These are phyloP conservation scores for Phytopythium montanum DNA, from an alignment of 352 stramenopile species.

Conservation along the genomic window DNA sequence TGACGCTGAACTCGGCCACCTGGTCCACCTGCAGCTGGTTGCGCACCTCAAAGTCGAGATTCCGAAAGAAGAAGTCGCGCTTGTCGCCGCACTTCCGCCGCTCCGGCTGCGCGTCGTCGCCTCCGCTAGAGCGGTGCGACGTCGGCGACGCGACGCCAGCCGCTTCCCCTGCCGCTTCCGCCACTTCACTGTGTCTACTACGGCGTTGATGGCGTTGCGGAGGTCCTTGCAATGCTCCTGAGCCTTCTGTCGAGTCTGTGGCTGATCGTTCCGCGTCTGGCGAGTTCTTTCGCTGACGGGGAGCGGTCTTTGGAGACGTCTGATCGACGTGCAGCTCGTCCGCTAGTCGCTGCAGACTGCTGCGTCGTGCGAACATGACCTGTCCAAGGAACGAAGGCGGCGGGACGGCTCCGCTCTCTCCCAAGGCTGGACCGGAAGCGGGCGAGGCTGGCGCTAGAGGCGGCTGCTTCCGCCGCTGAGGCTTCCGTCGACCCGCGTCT, in stretches of 20 bases:
- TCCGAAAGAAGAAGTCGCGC: conserved; percentile 82
- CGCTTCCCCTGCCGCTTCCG: background rate
- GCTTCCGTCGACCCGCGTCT: conserved; percentile 14
- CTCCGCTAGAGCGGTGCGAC: conserved; percentile 1
- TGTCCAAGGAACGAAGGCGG: conserved; percentile 31
- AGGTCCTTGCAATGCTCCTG: background rate
- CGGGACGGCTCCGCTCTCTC: conserved; percentile 12
- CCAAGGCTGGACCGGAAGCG: background rate
- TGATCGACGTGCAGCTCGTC: conserved; percentile 40
- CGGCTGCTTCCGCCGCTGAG: conserved; percentile 21
- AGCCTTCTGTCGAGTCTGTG: background rate
- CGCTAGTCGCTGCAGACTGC: conserved; percentile 57
- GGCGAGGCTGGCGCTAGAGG: background rate
- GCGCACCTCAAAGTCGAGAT: conserved; percentile 62
- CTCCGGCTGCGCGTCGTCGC: background rate
- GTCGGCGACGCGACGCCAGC: conserved; percentile 19
- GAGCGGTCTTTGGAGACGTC: background rate
- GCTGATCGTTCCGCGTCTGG: background rate
- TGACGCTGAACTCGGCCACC: conserved; percentile 75
- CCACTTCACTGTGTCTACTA: background rate
- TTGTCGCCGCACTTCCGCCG: conserved; percentile 71
- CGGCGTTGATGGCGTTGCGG: conserved; percentile 5
- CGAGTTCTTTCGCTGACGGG: background rate
- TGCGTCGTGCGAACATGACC: conserved; percentile 33
- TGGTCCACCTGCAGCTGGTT: conserved; percentile 73